Evolutionary conservation across 75 land plant genomes (phyloP), one percentile per base, ranked within the genome.

Genomic region (Cunninghamia lanceolata): DNA sequence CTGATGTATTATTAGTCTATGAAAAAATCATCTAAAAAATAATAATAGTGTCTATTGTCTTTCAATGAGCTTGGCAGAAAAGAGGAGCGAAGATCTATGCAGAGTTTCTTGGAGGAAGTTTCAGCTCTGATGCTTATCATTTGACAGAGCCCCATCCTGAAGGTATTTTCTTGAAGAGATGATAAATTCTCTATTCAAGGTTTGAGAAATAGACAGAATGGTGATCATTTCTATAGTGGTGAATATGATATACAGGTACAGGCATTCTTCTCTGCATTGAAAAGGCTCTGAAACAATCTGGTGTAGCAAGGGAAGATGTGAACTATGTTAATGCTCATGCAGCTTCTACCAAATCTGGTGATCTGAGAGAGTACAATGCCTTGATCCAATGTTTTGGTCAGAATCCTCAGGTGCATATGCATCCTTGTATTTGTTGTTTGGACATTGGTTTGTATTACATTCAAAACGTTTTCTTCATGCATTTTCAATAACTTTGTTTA

Each of bases 301-400:
- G 99, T 79, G 92, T 97, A 32, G 45, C 88, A 17, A 91, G 83
- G 32, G 92, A 94, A 87, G 96, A 95, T 86, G 96, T 97, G 13
- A 97, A 97, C 85, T 97, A 97, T 88, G 90, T 97, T 73, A 97
- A 97, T 91, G 99, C 99, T 45, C 99, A 97, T 93, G 99, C 99
- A 35, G 96, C 96, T 56, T 96, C 98, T 9, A 96, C 99, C 32
- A 93, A 45, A 40, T 88, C 94, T 85, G 99, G 98, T 86, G 99
- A 97, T 85, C 36, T 97, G 32, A 97, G 94, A 90, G 99, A 97
- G 77, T 97, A 91, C 68, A 87, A 97, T 84, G 97, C 97, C 86
- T 89, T 97, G 9, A 86, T 94, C 43, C 89, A 84, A 47, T 91
- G 95, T 85, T 97, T 97, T 88, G 99, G 99, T 36, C 34, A 89